Conservation (phyloP, 2,329 filamentous ascomycete genomes). For the Colletotrichum tropicale region DNA sequence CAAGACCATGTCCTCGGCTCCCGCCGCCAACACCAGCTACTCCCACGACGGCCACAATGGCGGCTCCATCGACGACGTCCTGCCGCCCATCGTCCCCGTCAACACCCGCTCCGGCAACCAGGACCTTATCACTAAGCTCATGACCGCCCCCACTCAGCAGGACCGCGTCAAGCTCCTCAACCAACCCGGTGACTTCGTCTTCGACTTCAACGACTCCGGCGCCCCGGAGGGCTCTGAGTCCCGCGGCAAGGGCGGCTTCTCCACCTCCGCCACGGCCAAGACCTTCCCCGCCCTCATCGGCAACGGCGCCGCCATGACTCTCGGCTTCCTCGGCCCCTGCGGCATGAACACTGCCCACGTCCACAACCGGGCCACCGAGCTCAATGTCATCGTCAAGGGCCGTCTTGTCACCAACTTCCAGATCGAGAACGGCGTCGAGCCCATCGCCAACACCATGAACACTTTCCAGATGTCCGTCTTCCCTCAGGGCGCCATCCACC, state of each 20-base stretch:
- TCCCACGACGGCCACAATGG: neutral
- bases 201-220: constrained; percentile 41
- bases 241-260: constrained; percentile 39
- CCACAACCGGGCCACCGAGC: constrained; percentile 52
- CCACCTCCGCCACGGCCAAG: constrained; percentile 45
- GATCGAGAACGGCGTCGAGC: constrained; percentile 44
- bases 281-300: constrained; percentile 57
- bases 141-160: constrained; percentile 34
- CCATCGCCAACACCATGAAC: constrained; percentile 37
- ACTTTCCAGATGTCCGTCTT: constrained; percentile 52
- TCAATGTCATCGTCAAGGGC: constrained; percentile 50
- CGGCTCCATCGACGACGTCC: constrained; percentile 22
- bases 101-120: constrained; percentile 50
- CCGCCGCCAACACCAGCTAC: neutral
- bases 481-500: constrained; percentile 53
- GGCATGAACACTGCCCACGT: constrained; percentile 56
- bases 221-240: constrained; percentile 14
- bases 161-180: constrained; percentile 35
- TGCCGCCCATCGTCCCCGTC: constrained; percentile 36
- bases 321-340: constrained; percentile 54
- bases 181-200: constrained; percentile 43
- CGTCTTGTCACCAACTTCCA: constrained; percentile 48
- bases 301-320: constrained; percentile 48
- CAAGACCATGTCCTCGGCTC: neutral
- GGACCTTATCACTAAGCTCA: constrained; percentile 47